Conservation (phyloP, 1,139 yeast genomes). For the Sugiyamaella xylanicola region DNA sequence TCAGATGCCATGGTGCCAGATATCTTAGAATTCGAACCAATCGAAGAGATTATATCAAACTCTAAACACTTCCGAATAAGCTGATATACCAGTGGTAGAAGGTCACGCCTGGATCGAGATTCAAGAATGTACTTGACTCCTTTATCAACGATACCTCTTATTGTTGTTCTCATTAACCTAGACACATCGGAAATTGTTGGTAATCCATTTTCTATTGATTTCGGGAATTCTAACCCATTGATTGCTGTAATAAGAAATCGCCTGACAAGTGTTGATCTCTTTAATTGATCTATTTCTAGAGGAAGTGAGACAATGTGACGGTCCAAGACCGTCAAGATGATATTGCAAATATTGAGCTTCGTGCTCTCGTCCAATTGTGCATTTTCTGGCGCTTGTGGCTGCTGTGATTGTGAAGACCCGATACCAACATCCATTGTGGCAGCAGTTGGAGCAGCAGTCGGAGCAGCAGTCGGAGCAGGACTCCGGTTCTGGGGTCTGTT, state of each 20-base stretch:
- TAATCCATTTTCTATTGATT: neutral
- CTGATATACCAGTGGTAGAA: neutral
- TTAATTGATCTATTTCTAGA: neutral
- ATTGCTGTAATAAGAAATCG: constrained; percentile 4
- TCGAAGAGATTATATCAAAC: constrained; percentile 12
- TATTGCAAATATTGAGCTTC: constrained; percentile 5
- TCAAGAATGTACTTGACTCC: constrained; percentile 6
- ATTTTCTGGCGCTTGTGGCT: no score
- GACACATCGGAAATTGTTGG: constrained; percentile 14
- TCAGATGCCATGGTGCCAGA: neutral
- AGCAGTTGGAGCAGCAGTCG: neutral
- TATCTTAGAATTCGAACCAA: neutral
- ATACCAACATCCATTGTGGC: neutral
- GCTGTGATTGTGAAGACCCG: neutral
- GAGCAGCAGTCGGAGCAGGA: neutral
- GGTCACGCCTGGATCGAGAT: neutral
- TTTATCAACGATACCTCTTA: constrained; percentile 10
- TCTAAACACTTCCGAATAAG: constrained; percentile 11
- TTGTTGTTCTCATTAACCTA: constrained; percentile 6
- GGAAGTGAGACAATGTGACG: constrained; percentile 11
- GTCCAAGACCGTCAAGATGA: constrained; percentile 9
- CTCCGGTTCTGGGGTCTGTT: neutral
- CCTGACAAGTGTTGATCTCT: neutral
- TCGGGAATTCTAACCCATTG: constrained; percentile 12
- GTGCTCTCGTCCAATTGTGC: constrained; percentile 12